These are phyloP conservation scores for Obelidium mucronatum DNA, from an alignment of 192 early-diverging fungal genomes.

Conservation along the genomic window DNA sequence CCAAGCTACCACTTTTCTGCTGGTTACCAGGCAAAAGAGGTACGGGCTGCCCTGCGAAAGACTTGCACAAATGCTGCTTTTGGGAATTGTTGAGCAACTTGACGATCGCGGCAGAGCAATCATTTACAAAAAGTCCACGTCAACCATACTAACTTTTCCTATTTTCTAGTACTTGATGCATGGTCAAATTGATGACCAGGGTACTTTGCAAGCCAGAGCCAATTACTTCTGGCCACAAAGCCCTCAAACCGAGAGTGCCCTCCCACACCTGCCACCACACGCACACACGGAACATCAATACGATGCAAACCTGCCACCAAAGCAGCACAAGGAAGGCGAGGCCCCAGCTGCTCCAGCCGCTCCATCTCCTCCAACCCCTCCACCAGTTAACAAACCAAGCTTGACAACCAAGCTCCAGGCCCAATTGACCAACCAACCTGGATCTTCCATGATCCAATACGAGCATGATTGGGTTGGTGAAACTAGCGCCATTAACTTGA, in stretches of 20 bases:
- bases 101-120: not conserved
- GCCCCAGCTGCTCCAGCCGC: constrained; percentile 26
- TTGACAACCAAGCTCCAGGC: constrained; percentile 60
- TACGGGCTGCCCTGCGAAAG: too few species aligned
- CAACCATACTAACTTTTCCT: not conserved
- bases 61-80: too few species aligned
- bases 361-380: constrained; percentile 37
- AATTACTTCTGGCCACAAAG: constrained; percentile 80
- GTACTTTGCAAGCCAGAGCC: constrained; percentile 81
- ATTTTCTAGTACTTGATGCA: constrained; percentile 80
- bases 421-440: constrained; percentile 70
- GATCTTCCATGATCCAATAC: constrained; percentile 89
- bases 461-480: constrained; percentile 93
- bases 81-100: too few species aligned
- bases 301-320: constrained; percentile 41
- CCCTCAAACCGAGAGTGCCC: constrained; percentile 17
- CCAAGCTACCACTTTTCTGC: constrained; percentile 93
- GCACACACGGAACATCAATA: constrained; percentile 37
- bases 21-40: constrained; percentile 81
- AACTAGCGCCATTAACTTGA: constrained; percentile 89
- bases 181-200: constrained; percentile 94
- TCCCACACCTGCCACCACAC: constrained; percentile 42
- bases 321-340: constrained; percentile 7
- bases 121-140: not conserved
- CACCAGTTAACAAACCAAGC: constrained; percentile 31